phyloP scores from a whole-genome alignment of 345 rosid genomes.

The Arabidopsis thaliana region DNA sequence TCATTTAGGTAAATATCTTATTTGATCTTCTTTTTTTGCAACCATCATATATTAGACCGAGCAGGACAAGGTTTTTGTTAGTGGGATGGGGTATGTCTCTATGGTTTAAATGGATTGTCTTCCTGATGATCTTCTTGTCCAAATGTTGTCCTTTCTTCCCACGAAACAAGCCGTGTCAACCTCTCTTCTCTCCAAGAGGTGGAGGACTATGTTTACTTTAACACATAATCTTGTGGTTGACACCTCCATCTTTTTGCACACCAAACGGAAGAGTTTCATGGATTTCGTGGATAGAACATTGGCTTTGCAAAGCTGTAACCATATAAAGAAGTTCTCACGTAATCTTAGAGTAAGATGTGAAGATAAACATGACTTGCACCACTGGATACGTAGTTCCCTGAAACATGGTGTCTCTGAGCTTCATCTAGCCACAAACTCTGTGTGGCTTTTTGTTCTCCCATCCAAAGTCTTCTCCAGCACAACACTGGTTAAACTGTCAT shows the following conservation, averaged over 20 bases:
- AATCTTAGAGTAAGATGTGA: neutral
- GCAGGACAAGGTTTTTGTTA: too few relatives aligned
- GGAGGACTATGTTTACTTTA: conserved; percentile 11
- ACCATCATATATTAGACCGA: too few relatives aligned
- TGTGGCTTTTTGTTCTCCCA: too few relatives aligned
- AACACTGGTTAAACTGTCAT: neutral
- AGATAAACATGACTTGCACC: too few relatives aligned
- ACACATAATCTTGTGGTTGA: neutral
- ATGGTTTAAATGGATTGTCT: too few relatives aligned
- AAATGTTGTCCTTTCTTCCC: neutral
- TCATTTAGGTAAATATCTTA: too few relatives aligned
- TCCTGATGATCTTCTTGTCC: too few relatives aligned
- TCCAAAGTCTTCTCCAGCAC: neutral
- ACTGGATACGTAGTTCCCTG: neutral
- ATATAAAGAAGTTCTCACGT: neutral
- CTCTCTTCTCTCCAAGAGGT: conserved; percentile 20
- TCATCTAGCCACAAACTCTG: too few relatives aligned
- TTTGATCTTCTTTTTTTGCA: too few relatives aligned
- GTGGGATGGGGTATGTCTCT: too few relatives aligned
- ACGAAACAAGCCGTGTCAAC: conserved; percentile 17
- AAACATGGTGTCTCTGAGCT: too few relatives aligned
- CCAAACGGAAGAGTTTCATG: neutral
- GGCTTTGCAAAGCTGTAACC: neutral
- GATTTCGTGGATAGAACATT: neutral
- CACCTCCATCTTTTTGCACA: too few relatives aligned